Evolutionary conservation across 495 filamentous ascomycete genomes (phyloP).

Genomic region (Lepraria neglecta): DNA sequence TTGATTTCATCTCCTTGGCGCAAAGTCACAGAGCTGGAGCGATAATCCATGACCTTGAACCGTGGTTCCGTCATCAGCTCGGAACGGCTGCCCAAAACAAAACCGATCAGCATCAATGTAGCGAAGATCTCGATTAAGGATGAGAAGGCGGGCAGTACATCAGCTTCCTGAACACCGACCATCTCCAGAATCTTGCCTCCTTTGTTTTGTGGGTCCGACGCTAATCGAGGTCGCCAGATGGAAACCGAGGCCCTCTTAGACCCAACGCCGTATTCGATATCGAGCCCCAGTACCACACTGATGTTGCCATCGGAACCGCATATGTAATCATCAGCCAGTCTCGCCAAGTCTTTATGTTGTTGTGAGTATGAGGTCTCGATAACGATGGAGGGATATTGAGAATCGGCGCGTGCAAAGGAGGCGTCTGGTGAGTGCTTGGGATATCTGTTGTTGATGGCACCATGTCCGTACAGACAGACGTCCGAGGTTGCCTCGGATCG

Average conservation of each 20-base stretch:
- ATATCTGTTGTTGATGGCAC: not conserved
- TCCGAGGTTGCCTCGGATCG: not conserved
- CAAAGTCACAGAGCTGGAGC: no score
- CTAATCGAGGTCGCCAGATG: not conserved
- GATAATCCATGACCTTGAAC: no score
- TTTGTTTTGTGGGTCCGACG: no score
- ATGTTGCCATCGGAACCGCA: not conserved
- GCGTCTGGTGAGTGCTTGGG: not conserved
- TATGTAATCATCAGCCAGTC: conserved; percentile 5
- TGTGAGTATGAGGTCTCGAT: conserved; percentile 10
- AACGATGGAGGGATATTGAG: conserved; percentile 2
- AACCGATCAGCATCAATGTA: no score
- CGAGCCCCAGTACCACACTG: not conserved
- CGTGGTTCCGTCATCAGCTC: no score
- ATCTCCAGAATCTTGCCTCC: no score
- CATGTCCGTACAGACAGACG: not conserved
- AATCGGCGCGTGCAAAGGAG: not conserved
- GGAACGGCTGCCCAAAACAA: no score
- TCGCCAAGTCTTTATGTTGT: not conserved
- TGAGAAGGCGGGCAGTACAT: no score
- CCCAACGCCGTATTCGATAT: conserved; percentile 4
- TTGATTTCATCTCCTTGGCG: no score
- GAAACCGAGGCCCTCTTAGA: not conserved
- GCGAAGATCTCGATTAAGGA: no score
- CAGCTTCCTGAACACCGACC: no score